A percentile compares a stretch with the other conserved stretches of the same genome.
These are phyloP conservation scores for Coffea canephora DNA, from an alignment of 257 asterid genomes.

Conservation along the genomic window DNA sequence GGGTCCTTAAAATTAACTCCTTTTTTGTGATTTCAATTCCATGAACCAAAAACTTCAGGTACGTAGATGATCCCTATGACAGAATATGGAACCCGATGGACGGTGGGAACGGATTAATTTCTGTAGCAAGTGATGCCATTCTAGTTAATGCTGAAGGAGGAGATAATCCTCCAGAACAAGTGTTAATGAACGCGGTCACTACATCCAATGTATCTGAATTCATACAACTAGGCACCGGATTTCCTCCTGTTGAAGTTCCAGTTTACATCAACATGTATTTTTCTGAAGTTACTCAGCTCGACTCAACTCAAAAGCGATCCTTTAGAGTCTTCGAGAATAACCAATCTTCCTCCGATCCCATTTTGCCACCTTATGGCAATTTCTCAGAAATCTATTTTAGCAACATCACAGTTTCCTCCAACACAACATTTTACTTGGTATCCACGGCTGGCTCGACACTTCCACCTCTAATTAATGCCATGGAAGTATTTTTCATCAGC, in stretches of 20 bases:
- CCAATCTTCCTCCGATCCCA: constrained; percentile 16
- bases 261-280: constrained; percentile 49
- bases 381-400: not conserved
- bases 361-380: constrained; percentile 40
- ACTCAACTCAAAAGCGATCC: constrained; percentile 34
- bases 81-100: constrained; percentile 49
- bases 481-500: constrained; percentile 46
- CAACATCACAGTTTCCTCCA: constrained; percentile 25
- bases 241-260: constrained; percentile 22
- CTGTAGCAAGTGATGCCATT: constrained; percentile 19
- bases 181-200: constrained; percentile 40
- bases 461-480: constrained; percentile 62
- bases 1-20: not conserved
- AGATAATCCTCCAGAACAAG: constrained; percentile 51
- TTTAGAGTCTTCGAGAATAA: constrained; percentile 26
- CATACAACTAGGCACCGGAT: constrained; percentile 25
- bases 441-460: constrained; percentile 45
- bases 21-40: not conserved
- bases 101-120: constrained; percentile 18
- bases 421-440: constrained; percentile 34
- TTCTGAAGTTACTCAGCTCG: constrained; percentile 43
- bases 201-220: constrained; percentile 10
- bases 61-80: constrained; percentile 40
- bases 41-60: constrained; percentile 12
- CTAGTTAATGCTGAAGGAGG: not conserved